Base-by-base conservation (phyloP, 1,139 yeast species). In the Geotrichum aggregatum region DNA sequence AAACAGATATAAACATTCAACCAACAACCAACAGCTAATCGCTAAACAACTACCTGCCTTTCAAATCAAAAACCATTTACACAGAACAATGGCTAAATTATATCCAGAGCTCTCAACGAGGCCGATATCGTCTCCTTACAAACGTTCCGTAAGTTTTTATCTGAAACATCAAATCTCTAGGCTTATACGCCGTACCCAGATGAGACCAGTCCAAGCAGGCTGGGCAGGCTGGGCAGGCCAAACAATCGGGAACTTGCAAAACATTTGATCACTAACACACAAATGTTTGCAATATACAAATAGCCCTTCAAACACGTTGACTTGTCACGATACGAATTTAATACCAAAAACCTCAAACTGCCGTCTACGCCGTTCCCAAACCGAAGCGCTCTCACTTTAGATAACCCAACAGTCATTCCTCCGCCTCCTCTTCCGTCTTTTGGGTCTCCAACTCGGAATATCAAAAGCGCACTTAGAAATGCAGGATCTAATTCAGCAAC, bases 221-320 rank as follows among this genome's bases (percentile, higher is more conserved):
- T n/a, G n/a, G n/a, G n/a, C n/a, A n/a, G n/a, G n/a, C n/a, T n/a
- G n/a, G n/a, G n/a, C n/a, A n/a, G n/a, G n/a, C n/a, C n/a, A n/a
- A n/a, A n/a, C n/a, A n/a, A n/a, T n/a, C n/a, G n/a, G n/a, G n/a
- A n/a, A n/a, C n/a, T n/a, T n/a, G n/a, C n/a, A n/a, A n/a, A n/a
- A n/a, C n/a, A n/a, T n/a, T n/a, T n/a, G n/a, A n/a, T n/a, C n/a
- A n/a, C n/a, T n/a, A n/a, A n/a, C n/a, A n/a, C n/a, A n/a, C n/a
- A n/a, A n/a, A n/a, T n/a, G n/a, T n/a, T n/a, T n/a, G n/a, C n/a
- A n/a, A n/a, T n/a, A n/a, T n/a, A n/a, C n/a, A n/a, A n/a, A n/a
- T 33, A 50, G 54, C 54, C 54, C 13, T 50, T 50, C 26, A 50
- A 50, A 26, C 54, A 46, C 34, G 30, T 46, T 6, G 50, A 46